Evolutionary conservation across 2,329 filamentous ascomycete genomes (phyloP).

Genomic region (Triangularia verruculosa): DNA sequence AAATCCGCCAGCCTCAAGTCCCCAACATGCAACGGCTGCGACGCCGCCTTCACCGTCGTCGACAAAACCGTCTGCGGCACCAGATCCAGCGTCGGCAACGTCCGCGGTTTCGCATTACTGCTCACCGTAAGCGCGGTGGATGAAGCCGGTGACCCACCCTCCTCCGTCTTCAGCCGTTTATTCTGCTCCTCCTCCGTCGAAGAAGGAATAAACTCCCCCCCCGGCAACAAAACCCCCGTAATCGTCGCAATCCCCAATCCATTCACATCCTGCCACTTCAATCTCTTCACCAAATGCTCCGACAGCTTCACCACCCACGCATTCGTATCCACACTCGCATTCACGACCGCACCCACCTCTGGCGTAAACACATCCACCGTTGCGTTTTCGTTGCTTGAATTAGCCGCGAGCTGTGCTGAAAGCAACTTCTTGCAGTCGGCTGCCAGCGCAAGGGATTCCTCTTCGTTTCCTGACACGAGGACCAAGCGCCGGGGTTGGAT

Average conservation of each 20-base stretch:
- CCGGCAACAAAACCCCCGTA: slow-evolving; percentile 59
- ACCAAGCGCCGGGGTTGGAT: slow-evolving; percentile 94
- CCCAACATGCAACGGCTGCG: slow-evolving; percentile 89
- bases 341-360: slow-evolving; percentile 65
- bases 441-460: slow-evolving; percentile 77
- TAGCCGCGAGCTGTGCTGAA: slow-evolving; percentile 42
- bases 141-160: slow-evolving; percentile 7
- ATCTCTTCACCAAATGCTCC: slow-evolving; percentile 75
- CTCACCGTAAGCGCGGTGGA: slow-evolving; percentile 19
- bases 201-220: slow-evolving; percentile 45
- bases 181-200: slow-evolving; percentile 43
- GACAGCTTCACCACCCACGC: slow-evolving; percentile 94
- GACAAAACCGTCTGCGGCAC: slow-evolving; percentile 67
- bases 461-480: slow-evolving; percentile 74
- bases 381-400: slow-evolving; percentile 39
- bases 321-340: slow-evolving; percentile 96
- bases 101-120: slow-evolving; percentile 23
- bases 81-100: slow-evolving; percentile 51
- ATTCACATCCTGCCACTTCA: slow-evolving; percentile 93
- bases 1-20: slow-evolving; percentile 88
- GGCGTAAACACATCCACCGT: slow-evolving; percentile 79
- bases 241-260: slow-evolving; percentile 90
- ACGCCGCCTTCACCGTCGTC: slow-evolving; percentile 54
- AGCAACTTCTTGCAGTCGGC: slow-evolving; percentile 73
- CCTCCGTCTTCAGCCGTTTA: slow-evolving; percentile 50